phyloP scores from a whole-genome alignment of 345 rosid genomes.

The Corchorus capsularis region DNA sequence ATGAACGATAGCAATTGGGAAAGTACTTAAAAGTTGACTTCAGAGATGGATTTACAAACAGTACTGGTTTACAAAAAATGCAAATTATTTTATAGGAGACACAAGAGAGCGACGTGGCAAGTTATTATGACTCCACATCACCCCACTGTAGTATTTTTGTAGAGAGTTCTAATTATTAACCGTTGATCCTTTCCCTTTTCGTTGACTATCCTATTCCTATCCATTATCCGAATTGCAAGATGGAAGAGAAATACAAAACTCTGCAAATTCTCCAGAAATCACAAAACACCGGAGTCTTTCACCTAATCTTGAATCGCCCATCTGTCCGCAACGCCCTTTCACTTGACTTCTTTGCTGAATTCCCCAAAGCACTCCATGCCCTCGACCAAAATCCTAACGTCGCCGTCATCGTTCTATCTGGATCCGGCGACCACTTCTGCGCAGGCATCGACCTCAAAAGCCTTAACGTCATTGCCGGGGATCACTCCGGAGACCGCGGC shows the following conservation, averaged over 20 bases:
- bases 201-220: too few relatives aligned
- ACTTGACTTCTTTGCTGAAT: constrained; percentile 62
- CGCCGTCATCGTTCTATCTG: constrained; percentile 57
- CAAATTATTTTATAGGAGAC: too few relatives aligned
- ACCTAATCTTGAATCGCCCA: constrained; percentile 64
- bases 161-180: too few relatives aligned
- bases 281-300: constrained; percentile 49
- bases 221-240: neutral
- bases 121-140: too few relatives aligned
- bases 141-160: too few relatives aligned
- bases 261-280: constrained; percentile 41
- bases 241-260: constrained; percentile 49
- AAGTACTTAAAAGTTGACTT: too few relatives aligned
- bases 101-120: too few relatives aligned
- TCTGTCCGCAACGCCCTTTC: constrained; percentile 62
- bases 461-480: constrained; percentile 26
- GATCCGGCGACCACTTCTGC: constrained; percentile 76
- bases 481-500: constrained; percentile 43
- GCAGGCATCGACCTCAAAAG: constrained; percentile 69
- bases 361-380: constrained; percentile 56
- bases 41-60: too few relatives aligned
- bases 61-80: too few relatives aligned
- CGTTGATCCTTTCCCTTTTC: too few relatives aligned
- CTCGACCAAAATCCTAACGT: constrained; percentile 69
- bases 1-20: neutral